Evolutionary conservation across 371 early-diverging fungal species (phyloP).

Genomic region (Blyttiomyces sp.): DNA sequence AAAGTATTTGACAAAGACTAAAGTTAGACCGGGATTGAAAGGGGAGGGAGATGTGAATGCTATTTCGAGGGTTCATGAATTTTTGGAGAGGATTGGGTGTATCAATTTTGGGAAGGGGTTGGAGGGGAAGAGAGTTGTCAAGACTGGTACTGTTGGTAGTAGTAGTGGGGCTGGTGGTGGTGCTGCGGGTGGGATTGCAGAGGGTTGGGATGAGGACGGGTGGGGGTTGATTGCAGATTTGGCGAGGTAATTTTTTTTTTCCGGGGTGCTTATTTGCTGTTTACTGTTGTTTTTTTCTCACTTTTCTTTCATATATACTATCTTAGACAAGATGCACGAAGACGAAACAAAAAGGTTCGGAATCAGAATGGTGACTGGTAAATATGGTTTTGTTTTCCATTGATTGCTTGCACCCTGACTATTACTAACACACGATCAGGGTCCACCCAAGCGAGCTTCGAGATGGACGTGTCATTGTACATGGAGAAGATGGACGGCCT

Average conservation of each 20-base stretch:
- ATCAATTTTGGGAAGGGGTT: constrained; percentile 62
- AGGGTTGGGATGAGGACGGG: no score
- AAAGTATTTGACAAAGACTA: constrained; percentile 72
- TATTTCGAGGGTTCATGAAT: constrained; percentile 81
- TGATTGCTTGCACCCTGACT: background rate
- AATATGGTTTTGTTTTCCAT: background rate
- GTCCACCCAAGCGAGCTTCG: constrained; percentile 9
- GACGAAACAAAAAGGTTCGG: constrained; percentile 61
- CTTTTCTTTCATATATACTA: no score
- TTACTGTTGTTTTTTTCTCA: no score
- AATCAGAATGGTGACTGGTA: constrained; percentile 67
- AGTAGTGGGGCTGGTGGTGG: constrained; percentile 17
- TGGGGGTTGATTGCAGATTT: no score
- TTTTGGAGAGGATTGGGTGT: constrained; percentile 72
- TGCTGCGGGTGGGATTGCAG: constrained; percentile 29
- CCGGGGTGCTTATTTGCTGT: no score
- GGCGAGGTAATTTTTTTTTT: no score
- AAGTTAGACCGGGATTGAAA: constrained; percentile 63
- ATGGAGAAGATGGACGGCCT: constrained; percentile 46
- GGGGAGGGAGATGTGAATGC: constrained; percentile 89
- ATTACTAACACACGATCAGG: constrained; percentile 2
- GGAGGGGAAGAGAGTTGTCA: constrained; percentile 3
- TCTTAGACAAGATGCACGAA: constrained; percentile 13
- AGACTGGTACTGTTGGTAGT: background rate
- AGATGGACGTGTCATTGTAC: constrained; percentile 20